phyloP scores from a whole-genome alignment of 176 grass and related monocot genomes.

The Oryza longistaminata region DNA sequence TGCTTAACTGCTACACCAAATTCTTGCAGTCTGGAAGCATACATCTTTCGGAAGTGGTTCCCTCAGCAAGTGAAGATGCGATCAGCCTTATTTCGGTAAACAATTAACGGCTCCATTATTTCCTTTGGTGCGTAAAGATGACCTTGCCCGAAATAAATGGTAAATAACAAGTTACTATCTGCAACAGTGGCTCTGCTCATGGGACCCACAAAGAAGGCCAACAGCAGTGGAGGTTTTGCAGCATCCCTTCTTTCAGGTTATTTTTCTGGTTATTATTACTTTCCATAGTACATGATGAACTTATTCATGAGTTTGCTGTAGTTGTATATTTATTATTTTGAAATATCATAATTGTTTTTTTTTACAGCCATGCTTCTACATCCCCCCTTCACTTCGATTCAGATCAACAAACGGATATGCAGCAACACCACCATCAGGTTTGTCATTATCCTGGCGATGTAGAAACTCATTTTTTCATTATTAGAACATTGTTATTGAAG shows the following conservation, averaged over 20 bases:
- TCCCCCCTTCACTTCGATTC: conserved; percentile 78
- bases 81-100: conserved; percentile 87
- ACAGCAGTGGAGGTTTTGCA: conserved; percentile 87
- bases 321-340: background rate
- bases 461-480: background rate
- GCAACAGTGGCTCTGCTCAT: conserved; percentile 78
- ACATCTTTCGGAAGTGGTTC: conserved; percentile 70
- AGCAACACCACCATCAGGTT: conserved; percentile 79
- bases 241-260: conserved; percentile 97
- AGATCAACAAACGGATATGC: conserved; percentile 52
- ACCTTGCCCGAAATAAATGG: background rate
- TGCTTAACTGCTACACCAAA: conserved; percentile 6
- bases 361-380: conserved; percentile 84
- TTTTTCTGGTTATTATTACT: background rate
- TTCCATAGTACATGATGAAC: background rate
- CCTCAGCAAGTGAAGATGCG: conserved; percentile 73
- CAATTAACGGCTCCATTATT: background rate
- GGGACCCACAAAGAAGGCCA: conserved; percentile 80
- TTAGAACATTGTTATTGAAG: background rate
- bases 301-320: conserved; percentile 4
- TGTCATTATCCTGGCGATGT: conserved; percentile 10
- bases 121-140: background rate
- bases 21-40: conserved; percentile 58
- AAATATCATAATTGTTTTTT: background rate
- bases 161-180: conserved; percentile 13